A percentile compares a stretch with the other conserved stretches of the same genome.
Evolutionary conservation across 345 rosid genomes (phyloP).

Genomic region (Citrus cavaleriei): DNA sequence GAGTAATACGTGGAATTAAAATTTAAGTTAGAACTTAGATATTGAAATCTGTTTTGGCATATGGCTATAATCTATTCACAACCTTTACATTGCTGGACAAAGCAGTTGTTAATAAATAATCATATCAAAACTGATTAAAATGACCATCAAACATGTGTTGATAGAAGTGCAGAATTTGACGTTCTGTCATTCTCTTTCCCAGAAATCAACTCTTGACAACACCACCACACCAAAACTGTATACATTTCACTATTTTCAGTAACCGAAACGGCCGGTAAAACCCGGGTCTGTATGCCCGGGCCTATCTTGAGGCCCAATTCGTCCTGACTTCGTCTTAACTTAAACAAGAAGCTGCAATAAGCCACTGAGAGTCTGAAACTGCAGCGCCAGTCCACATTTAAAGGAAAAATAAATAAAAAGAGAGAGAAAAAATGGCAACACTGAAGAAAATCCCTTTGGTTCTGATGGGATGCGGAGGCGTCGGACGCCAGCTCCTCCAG

Average conservation of each 20-base stretch:
- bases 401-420: too few relatives aligned
- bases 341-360: neutral
- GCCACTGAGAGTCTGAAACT: neutral
- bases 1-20: accelerated
- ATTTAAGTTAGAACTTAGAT: too few relatives aligned
- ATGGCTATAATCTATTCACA: too few relatives aligned
- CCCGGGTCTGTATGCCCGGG: neutral
- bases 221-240: neutral
- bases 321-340: neutral
- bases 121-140: too few relatives aligned
- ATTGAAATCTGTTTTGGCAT: too few relatives aligned
- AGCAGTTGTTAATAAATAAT: neutral
- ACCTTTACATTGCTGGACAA: neutral
- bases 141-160: neutral
- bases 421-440: neutral
- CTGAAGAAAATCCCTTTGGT: slow-evolving; percentile 73
- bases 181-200: neutral
- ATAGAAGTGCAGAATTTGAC: neutral
- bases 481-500: slow-evolving; percentile 80
- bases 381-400: neutral
- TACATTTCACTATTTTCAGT: neutral
- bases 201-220: neutral
- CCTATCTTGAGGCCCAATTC: neutral
- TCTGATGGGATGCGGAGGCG: slow-evolving; percentile 86
- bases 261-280: too few relatives aligned